Conservation (phyloP, 2,329 filamentous ascomycete genomes). For the Aspergillus tamarii region DNA sequence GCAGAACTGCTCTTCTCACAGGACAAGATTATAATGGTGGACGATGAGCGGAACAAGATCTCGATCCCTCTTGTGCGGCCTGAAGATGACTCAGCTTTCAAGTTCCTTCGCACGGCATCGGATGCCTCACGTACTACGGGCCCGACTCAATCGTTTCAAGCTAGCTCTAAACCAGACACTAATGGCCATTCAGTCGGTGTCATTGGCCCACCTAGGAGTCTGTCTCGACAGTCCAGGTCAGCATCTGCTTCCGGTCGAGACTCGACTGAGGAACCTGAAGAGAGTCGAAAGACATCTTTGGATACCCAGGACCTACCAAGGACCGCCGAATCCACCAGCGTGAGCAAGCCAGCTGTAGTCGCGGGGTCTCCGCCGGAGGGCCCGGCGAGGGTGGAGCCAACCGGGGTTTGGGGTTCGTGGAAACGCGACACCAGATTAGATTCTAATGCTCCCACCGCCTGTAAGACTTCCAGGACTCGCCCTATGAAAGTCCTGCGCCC, state of each 20-base stretch:
- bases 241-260: slow-evolving; percentile 28
- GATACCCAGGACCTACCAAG: slow-evolving; percentile 11
- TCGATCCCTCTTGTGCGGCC: slow-evolving; percentile 91
- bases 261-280: slow-evolving; percentile 28
- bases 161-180: slow-evolving; percentile 13
- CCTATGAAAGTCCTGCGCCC: slow-evolving; percentile 92
- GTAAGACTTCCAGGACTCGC: slow-evolving; percentile 62
- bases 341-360: slow-evolving; percentile 29
- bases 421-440: slow-evolving; percentile 52
- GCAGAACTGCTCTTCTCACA: slow-evolving; percentile 91
- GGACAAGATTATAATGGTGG: slow-evolving; percentile 84
- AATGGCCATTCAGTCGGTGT: slow-evolving; percentile 36
- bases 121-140: slow-evolving; percentile 19
- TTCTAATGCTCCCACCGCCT: slow-evolving; percentile 52
- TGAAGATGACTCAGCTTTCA: slow-evolving; percentile 82
- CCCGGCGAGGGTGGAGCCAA: slow-evolving; percentile 40
- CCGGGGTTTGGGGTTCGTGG: slow-evolving; percentile 73
- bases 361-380: slow-evolving; percentile 33
- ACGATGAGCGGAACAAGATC: slow-evolving; percentile 82
- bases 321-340: slow-evolving; percentile 18
- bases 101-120: slow-evolving; percentile 67
- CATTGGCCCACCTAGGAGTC: slow-evolving; percentile 34
- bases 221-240: slow-evolving; percentile 31
- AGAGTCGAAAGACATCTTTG: slow-evolving; percentile 23
- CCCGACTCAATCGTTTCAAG: slow-evolving; percentile 9